Percentiles rank a stretch among this genome's conserved stretches.
These are phyloP conservation scores for Macrophomina phaseolina DNA, from an alignment of 2,329 filamentous ascomycete species.

Conservation along the genomic window DNA sequence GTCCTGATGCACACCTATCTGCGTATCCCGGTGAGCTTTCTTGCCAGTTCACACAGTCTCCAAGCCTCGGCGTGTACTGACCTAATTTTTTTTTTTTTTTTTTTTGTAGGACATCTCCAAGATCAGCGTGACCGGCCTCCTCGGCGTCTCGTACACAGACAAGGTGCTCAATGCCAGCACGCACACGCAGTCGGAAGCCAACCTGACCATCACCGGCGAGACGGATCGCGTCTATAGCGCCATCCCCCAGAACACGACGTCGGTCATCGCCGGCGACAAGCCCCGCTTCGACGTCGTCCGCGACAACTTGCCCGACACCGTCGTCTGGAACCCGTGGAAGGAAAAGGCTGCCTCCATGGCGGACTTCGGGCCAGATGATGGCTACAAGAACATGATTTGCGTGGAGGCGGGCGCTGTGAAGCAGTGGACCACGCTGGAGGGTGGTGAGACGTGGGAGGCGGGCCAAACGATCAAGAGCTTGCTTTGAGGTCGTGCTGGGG, in stretches of 20 bases:
- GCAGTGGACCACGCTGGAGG: slow-evolving; percentile 83
- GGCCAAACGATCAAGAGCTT: slow-evolving; percentile 62
- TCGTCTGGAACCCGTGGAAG: slow-evolving; percentile 97
- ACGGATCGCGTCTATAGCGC: slow-evolving; percentile 85
- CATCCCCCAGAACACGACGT: slow-evolving; percentile 66
- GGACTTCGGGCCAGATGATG: slow-evolving; percentile 88
- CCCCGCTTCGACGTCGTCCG: slow-evolving; percentile 75
- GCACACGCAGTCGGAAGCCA: slow-evolving; percentile 68
- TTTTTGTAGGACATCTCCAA: slow-evolving; percentile 74
- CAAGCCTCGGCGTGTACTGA: too few species aligned
- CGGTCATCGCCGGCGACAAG: slow-evolving; percentile 67
- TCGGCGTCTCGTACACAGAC: slow-evolving; percentile 78
- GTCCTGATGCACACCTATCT: slow-evolving; percentile 92
- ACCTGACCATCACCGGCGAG: slow-evolving; percentile 75
- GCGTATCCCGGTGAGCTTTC: slow-evolving; percentile 68
- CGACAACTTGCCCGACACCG: slow-evolving; percentile 84
- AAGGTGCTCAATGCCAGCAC: slow-evolving; percentile 73
- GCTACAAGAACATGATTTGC: slow-evolving; percentile 92
- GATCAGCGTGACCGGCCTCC: slow-evolving; percentile 75
- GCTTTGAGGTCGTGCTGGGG: slow-evolving; percentile 32
- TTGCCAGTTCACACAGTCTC: slow-evolving; percentile 26
- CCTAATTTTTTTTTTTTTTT: neutral
- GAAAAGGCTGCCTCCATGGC: slow-evolving; percentile 81
- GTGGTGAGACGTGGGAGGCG: slow-evolving; percentile 72
- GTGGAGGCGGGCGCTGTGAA: slow-evolving; percentile 87